These are phyloP conservation scores for Lyophyllum semitale DNA, from an alignment of 768 basidiomycete genomes.

Conservation along the genomic window DNA sequence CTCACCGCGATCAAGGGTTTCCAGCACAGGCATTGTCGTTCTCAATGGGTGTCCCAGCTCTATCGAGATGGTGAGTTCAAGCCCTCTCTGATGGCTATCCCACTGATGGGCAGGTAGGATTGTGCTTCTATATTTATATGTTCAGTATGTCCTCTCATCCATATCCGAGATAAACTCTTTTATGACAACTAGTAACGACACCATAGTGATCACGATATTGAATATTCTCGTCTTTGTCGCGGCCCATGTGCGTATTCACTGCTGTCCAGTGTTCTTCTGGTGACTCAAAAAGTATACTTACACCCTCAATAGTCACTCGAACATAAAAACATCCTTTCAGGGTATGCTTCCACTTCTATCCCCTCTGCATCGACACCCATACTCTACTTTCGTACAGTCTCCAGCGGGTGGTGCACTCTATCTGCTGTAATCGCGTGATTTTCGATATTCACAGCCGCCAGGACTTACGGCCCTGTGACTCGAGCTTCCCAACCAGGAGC, in stretches of 20 bases:
- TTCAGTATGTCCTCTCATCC: slow-evolving; percentile 2
- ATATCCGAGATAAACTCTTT: not conserved
- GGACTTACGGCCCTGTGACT: not conserved
- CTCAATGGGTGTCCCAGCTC: slow-evolving; percentile 4
- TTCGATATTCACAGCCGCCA: not conserved
- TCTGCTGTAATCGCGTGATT: slow-evolving; percentile 2
- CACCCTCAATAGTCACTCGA: not conserved
- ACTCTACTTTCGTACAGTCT: not conserved
- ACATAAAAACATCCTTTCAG: not conserved
- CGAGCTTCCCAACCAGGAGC: not conserved
- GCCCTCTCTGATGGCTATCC: not conserved
- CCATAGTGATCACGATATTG: not conserved
- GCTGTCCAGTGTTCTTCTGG: not conserved
- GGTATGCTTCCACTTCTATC: not conserved
- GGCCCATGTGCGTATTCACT: not conserved
- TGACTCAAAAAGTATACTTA: not conserved
- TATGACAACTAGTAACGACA: not conserved
- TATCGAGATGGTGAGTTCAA: slow-evolving; percentile 1
- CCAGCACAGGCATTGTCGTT: slow-evolving; percentile 1
- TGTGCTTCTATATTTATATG: slow-evolving; percentile 7
- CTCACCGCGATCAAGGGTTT: slow-evolving; percentile 2
- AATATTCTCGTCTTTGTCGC: not conserved
- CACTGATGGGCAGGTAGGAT: not conserved
- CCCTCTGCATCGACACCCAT: not conserved
- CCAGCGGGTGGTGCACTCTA: slow-evolving; percentile 1